phyloP scores from a whole-genome alignment of 352 stramenopile species.

The Phytophthora agathidicida region DNA sequence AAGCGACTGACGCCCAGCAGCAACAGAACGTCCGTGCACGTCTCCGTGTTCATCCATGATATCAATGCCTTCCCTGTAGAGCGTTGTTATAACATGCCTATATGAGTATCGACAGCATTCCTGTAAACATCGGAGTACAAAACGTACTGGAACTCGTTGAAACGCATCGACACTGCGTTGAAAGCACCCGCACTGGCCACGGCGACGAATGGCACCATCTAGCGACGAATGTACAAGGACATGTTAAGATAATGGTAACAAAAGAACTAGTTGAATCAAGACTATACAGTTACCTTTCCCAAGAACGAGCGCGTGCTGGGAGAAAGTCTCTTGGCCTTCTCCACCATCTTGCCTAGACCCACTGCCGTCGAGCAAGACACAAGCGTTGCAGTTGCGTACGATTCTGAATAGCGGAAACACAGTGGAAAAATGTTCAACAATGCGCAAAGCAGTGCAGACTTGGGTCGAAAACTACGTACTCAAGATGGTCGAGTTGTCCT shows the following conservation, averaged over 20 bases:
- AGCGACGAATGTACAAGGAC: neutral
- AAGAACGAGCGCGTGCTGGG: slow-evolving; percentile 62
- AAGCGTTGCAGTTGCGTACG: slow-evolving; percentile 76
- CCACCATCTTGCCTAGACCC: slow-evolving; percentile 75
- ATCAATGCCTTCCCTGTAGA: slow-evolving; percentile 76
- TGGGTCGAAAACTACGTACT: slow-evolving; percentile 44
- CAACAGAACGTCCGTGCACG: slow-evolving; percentile 77
- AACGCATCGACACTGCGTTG: slow-evolving; percentile 90
- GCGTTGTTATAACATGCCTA: slow-evolving; percentile 1
- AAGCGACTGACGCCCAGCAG: slow-evolving; percentile 80
- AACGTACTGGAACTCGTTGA: slow-evolving; percentile 84
- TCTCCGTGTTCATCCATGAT: slow-evolving; percentile 83
- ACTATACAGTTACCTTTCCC: slow-evolving; percentile 50
- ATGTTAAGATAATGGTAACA: neutral
- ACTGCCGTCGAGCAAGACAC: slow-evolving; percentile 84
- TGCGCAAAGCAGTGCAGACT: neutral
- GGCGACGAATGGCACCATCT: slow-evolving; percentile 87
- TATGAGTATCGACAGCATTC: no score
- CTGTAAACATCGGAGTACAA: neutral
- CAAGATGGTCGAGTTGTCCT: slow-evolving; percentile 76
- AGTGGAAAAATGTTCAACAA: slow-evolving; percentile 5
- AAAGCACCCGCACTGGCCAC: slow-evolving; percentile 84
- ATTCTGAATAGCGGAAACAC: slow-evolving; percentile 44
- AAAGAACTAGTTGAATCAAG: neutral
- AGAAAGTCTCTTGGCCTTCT: slow-evolving; percentile 77